These are phyloP conservation scores for Ophiostoma angusticollis DNA, from an alignment of 2,329 filamentous ascomycete species.

Conservation along the genomic window DNA sequence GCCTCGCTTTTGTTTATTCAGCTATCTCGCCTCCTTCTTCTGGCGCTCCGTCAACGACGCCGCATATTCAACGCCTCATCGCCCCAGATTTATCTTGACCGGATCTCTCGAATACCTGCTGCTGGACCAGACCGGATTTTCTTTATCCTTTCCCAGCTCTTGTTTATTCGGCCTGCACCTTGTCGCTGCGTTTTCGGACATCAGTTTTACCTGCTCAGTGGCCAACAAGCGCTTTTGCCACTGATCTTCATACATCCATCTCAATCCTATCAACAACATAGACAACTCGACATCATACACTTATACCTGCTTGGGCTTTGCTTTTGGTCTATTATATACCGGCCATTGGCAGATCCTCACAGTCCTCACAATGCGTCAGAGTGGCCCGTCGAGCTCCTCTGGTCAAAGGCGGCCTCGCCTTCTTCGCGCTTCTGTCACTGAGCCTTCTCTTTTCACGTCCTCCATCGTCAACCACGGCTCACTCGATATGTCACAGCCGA, in stretches of 20 bases:
- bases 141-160: too few relatives aligned
- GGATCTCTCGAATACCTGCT: background rate
- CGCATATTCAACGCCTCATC: too few relatives aligned
- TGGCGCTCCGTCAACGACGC: too few relatives aligned
- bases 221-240: too few relatives aligned
- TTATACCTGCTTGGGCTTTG: background rate
- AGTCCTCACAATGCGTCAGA: slow-evolving; percentile 8
- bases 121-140: too few relatives aligned
- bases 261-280: too few relatives aligned
- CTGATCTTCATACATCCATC: too few relatives aligned
- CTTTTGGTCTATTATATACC: background rate
- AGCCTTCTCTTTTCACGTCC: slow-evolving; percentile 44
- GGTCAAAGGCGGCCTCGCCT: slow-evolving; percentile 37
- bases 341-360: background rate
- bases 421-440: slow-evolving; percentile 41
- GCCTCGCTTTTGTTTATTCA: background rate
- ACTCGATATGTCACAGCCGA: slow-evolving; percentile 34
- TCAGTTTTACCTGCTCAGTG: too few relatives aligned
- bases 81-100: background rate
- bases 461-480: slow-evolving; percentile 40
- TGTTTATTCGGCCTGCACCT: too few relatives aligned
- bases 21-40: background rate
- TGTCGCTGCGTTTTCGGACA: too few relatives aligned
- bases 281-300: slow-evolving; percentile 5
- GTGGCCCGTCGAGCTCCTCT: slow-evolving; percentile 27